These are phyloP conservation scores for Globisporangium rhizosaccharum DNA, from an alignment of 352 stramenopile species.

Conservation along the genomic window DNA sequence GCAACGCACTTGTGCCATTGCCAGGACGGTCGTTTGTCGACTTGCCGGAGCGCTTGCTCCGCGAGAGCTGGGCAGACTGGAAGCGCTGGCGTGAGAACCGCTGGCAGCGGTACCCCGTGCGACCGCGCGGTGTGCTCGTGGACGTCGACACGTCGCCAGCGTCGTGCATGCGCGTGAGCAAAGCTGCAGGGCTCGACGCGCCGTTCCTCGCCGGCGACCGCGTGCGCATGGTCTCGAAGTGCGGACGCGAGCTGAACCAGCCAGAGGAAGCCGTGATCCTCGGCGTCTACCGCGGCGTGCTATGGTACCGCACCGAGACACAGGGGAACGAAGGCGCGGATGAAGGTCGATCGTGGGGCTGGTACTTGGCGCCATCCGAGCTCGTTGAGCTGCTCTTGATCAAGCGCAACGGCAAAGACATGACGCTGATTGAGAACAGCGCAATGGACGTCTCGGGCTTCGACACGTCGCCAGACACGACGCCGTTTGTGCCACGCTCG, in stretches of 20 bases:
- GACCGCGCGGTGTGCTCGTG: constrained; percentile 86
- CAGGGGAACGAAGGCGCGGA: constrained; percentile 95
- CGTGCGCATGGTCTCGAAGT: constrained; percentile 91
- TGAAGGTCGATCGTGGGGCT: constrained; percentile 91
- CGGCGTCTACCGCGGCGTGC: constrained; percentile 85
- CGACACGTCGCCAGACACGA: constrained; percentile 25
- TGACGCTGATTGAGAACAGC: constrained; percentile 80
- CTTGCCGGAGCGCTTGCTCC: constrained; percentile 53
- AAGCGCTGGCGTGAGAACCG: constrained; percentile 80
- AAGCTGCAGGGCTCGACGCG: constrained; percentile 78
- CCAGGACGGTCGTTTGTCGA: constrained; percentile 17
- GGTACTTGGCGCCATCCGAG: constrained; percentile 94
- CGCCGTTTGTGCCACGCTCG: constrained; percentile 38
- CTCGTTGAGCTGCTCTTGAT: constrained; percentile 78
- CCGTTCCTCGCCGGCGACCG: constrained; percentile 92
- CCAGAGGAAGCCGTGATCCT: constrained; percentile 96
- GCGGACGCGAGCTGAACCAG: constrained; percentile 93
- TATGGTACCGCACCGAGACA: constrained; percentile 96
- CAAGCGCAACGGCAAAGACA: constrained; percentile 78
- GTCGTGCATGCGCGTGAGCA: constrained; percentile 87
- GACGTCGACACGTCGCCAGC: constrained; percentile 92
- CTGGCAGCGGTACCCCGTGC: constrained; percentile 74
- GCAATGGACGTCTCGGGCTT: constrained; percentile 57
- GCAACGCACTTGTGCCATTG: background rate
- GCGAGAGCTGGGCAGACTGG: constrained; percentile 79